Percentiles rank a stretch among this genome's conserved stretches.
Conservation (phyloP, 805 yeast genomes). For the Ascoidea tarda region DNA sequence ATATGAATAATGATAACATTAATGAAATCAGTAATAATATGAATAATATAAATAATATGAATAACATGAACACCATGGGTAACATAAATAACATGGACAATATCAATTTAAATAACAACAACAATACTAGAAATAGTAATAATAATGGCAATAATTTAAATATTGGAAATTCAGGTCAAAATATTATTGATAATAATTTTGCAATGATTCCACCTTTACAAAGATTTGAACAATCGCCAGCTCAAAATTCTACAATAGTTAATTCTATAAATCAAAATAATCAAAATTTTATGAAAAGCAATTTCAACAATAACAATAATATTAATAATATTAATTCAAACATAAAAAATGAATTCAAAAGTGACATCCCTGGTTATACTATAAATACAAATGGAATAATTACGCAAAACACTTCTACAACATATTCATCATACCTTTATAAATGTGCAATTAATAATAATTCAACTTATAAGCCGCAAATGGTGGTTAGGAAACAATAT, state of each 20-base stretch:
- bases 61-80: too few species aligned
- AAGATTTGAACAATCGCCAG: background rate
- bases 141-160: too few species aligned
- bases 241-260: background rate
- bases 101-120: too few species aligned
- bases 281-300: too few species aligned
- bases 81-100: too few species aligned
- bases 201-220: background rate
- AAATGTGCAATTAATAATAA: slow-evolving; percentile 1
- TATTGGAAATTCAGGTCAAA: too few species aligned
- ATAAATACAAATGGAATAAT: background rate
- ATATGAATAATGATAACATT: background rate
- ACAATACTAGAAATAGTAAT: too few species aligned
- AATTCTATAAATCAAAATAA: background rate
- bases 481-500: slow-evolving; percentile 6
- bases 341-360: background rate
- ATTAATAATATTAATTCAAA: too few species aligned
- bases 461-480: slow-evolving; percentile 6
- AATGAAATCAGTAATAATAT: background rate
- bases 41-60: background rate
- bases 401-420: background rate
- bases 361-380: background rate
- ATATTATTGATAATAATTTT: too few species aligned
- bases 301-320: background rate
- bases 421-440: background rate